Evolutionary conservation across 169 alveolate genomes (phyloP).

Genomic region (Babesia ovata): DNA sequence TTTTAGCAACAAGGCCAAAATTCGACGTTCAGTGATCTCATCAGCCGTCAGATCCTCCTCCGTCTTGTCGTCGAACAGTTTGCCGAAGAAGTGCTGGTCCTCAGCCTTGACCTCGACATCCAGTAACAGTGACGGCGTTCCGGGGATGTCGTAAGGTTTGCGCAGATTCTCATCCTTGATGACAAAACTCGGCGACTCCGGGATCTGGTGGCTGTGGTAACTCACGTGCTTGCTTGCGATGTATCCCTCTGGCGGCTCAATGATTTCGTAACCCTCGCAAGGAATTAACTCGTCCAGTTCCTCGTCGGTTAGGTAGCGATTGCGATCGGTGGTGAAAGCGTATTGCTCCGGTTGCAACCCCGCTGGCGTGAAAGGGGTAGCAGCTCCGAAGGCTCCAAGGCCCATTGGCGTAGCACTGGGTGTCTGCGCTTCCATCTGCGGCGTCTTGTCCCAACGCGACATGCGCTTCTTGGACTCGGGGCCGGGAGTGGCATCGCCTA

Average conservation of each 20-base stretch:
- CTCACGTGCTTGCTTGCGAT: conserved; percentile 71
- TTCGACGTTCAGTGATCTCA: conserved; percentile 94
- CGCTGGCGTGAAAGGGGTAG: conserved; percentile 66
- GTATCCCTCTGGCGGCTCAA: conserved; percentile 88
- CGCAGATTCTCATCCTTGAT: conserved; percentile 81
- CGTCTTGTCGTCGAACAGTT: conserved; percentile 87
- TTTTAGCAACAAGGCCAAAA: conserved; percentile 92
- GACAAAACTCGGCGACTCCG: conserved; percentile 77
- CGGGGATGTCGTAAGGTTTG: conserved; percentile 63
- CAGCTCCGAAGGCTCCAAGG: conserved; percentile 61
- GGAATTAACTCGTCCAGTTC: conserved; percentile 94
- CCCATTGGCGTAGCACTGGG: conserved; percentile 81
- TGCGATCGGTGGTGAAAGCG: conserved; percentile 63
- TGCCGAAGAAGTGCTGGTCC: conserved; percentile 88
- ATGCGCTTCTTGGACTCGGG: conserved; percentile 44
- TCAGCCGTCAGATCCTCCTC: conserved; percentile 93
- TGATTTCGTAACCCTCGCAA: conserved; percentile 89
- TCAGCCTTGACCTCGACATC: conserved; percentile 90
- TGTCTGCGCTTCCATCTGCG: conserved; percentile 72
- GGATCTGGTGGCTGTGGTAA: conserved; percentile 57
- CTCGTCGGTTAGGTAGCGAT: conserved; percentile 91
- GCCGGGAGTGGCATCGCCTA: conserved; percentile 69
- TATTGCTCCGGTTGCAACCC: conserved; percentile 59
- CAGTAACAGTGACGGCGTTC: conserved; percentile 68
- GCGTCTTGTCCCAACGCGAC: conserved; percentile 82